These are phyloP conservation scores for Ricinus communis DNA, from an alignment of 345 rosid genomes.

Conservation along the genomic window DNA sequence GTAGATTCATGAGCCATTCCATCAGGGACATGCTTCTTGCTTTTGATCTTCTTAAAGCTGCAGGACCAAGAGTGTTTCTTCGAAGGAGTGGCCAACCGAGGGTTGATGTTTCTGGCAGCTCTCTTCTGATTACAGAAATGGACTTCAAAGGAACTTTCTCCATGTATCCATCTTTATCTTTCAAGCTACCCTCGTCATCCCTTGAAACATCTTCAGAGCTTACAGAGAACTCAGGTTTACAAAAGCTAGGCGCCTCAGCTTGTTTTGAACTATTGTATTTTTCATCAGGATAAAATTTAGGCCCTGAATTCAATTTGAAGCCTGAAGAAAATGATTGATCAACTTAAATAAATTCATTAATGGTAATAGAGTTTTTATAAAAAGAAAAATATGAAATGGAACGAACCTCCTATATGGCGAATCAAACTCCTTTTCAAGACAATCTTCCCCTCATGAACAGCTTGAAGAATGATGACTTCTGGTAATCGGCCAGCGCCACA, in stretches of 20 bases:
- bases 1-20: conserved; percentile 14
- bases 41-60: conserved; percentile 10
- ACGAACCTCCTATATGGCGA: conserved; percentile 28
- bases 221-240: conserved; percentile 3
- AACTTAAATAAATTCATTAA: neutral
- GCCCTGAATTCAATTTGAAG: conserved; percentile 17
- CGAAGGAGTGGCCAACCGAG: conserved; percentile 47
- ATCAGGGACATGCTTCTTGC: conserved; percentile 24
- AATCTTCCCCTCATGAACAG: conserved; percentile 18
- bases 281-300: neutral
- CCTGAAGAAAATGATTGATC: conserved; percentile 23
- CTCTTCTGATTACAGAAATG: conserved; percentile 33
- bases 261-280: conserved; percentile 12
- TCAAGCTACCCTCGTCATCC: conserved; percentile 2
- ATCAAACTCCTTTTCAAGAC: conserved; percentile 17
- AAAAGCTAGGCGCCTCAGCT: conserved; percentile 6
- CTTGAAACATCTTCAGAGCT: conserved; percentile 8
- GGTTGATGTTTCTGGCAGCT: conserved; percentile 32
- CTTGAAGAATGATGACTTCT: conserved; percentile 11
- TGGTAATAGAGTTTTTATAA: no score
- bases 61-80: conserved; percentile 11
- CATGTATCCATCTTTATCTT: neutral
- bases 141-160: conserved; percentile 18
- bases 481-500: conserved; percentile 5
- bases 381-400: neutral